phyloP scores from a whole-genome alignment of 2,329 filamentous ascomycete species.

The Hirsutella thompsonii region DNA sequence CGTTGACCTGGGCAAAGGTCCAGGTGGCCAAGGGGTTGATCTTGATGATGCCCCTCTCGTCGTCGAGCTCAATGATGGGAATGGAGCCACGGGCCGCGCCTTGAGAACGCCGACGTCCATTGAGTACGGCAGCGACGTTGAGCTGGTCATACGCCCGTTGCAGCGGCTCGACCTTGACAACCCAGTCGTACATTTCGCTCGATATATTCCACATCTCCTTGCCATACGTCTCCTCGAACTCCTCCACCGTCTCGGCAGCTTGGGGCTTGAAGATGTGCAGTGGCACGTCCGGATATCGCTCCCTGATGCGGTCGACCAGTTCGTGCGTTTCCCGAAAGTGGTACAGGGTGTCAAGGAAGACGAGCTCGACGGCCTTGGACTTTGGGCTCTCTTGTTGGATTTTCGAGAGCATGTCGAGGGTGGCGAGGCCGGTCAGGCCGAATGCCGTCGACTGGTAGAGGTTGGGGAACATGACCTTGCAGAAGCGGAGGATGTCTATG shows the following conservation, averaged over 20 bases:
- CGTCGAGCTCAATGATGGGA: conserved; percentile 82
- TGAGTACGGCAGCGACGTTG: conserved; percentile 80
- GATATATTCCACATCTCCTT: conserved; percentile 73
- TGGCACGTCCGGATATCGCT: conserved; percentile 63
- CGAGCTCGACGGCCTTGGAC: conserved; percentile 47
- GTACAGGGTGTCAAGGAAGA: conserved; percentile 77
- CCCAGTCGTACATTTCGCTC: conserved; percentile 86
- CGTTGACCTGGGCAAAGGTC: conserved; percentile 79
- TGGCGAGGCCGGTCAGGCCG: conserved; percentile 67
- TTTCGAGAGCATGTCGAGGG: conserved; percentile 75
- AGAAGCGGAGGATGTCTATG: conserved; percentile 85
- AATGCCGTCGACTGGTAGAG: conserved; percentile 82
- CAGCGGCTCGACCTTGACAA: conserved; percentile 94
- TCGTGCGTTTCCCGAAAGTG: conserved; percentile 69
- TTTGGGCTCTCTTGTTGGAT: conserved; percentile 51
- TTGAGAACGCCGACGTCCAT: conserved; percentile 82
- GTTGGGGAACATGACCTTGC: conserved; percentile 77
- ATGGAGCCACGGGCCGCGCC: conserved; percentile 85
- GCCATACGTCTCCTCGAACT: conserved; percentile 77
- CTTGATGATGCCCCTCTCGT: conserved; percentile 82
- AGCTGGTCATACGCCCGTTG: conserved; percentile 83
- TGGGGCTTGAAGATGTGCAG: conserved; percentile 86
- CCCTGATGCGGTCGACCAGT: conserved; percentile 61
- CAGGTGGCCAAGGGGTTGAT: conserved; percentile 95
- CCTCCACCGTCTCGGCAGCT: conserved; percentile 54